A percentile compares a stretch with the other conserved stretches of the same genome.
phyloP scores from a whole-genome alignment of 2,329 filamentous ascomycete genomes.

The Tolypocladium ophioglossoides region DNA sequence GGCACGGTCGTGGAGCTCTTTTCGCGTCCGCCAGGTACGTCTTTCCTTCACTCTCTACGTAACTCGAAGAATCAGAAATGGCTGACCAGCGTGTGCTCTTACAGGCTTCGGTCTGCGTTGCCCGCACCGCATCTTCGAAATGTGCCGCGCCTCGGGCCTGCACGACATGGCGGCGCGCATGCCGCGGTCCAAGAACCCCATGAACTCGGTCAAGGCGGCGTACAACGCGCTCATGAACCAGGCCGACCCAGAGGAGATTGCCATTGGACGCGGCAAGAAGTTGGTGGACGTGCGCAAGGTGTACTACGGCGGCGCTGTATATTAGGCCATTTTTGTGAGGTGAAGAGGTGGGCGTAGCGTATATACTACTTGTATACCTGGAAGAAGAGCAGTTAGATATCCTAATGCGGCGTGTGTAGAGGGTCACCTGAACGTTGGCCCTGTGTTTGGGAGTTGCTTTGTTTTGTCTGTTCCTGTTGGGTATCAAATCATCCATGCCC shows the following conservation, averaged over 20 bases:
- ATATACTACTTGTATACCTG: not conserved
- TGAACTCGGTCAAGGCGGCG: slow-evolving; percentile 94
- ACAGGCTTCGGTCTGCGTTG: slow-evolving; percentile 88
- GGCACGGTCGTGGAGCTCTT: slow-evolving; percentile 78
- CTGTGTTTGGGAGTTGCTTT: not conserved
- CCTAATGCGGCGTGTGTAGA: not conserved
- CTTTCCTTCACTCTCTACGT: not conserved
- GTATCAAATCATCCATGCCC: not conserved
- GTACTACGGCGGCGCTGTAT: slow-evolving; percentile 70
- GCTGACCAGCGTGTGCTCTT: not conserved
- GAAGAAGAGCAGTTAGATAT: not conserved
- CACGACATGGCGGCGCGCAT: slow-evolving; percentile 77
- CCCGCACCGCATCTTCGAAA: slow-evolving; percentile 87
- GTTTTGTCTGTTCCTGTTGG: not conserved
- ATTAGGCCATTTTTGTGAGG: not conserved
- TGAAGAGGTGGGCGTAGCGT: not conserved
- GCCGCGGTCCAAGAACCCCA: slow-evolving; percentile 79
- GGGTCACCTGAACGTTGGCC: not conserved
- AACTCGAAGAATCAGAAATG: too few species aligned
- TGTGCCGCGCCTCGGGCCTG: slow-evolving; percentile 80
- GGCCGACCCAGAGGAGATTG: slow-evolving; percentile 79
- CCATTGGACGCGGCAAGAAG: slow-evolving; percentile 84
- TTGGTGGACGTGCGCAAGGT: slow-evolving; percentile 93
- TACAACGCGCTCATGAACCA: slow-evolving; percentile 76
- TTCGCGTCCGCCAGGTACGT: slow-evolving; percentile 76